These are phyloP conservation scores for Trichomonas tenax DNA, from an alignment of 208 protist species.

Conservation along the genomic window DNA sequence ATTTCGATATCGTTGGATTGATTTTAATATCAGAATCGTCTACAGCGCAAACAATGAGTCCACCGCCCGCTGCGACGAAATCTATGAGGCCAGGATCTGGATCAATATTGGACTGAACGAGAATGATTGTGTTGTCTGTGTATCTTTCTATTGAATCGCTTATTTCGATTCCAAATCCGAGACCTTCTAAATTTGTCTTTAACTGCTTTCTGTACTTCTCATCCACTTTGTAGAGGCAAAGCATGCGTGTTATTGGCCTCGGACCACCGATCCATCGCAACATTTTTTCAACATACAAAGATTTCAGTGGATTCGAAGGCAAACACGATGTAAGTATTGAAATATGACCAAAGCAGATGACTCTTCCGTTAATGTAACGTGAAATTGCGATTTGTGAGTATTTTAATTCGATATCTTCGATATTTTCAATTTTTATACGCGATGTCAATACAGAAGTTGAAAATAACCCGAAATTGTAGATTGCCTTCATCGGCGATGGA, in stretches of 20 bases:
- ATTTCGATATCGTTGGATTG: not conserved
- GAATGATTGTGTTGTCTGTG: not conserved
- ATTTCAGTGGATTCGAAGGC: not conserved
- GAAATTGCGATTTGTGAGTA: not conserved
- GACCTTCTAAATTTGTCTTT: not conserved
- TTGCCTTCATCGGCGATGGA: not conserved
- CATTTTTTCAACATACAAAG: not conserved
- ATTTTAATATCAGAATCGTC: not conserved
- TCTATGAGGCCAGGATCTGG: not conserved
- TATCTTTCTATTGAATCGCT: not conserved
- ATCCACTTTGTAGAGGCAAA: not conserved
- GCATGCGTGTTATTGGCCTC: not conserved
- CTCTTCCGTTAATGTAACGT: not conserved
- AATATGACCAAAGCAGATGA: not conserved
- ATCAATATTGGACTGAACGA: not conserved
- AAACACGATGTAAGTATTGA: not conserved
- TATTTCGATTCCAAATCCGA: not conserved
- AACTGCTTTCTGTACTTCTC: not conserved
- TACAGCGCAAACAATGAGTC: not conserved
- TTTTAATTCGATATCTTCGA: not conserved
- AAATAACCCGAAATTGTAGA: not conserved
- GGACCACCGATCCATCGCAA: not conserved
- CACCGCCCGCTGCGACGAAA: not conserved
- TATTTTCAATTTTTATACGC: not conserved
- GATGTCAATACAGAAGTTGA: not conserved